Evolutionary conservation across 1,284 basidiomycete genomes (phyloP).

Genomic region (Blastosporella zonata): DNA sequence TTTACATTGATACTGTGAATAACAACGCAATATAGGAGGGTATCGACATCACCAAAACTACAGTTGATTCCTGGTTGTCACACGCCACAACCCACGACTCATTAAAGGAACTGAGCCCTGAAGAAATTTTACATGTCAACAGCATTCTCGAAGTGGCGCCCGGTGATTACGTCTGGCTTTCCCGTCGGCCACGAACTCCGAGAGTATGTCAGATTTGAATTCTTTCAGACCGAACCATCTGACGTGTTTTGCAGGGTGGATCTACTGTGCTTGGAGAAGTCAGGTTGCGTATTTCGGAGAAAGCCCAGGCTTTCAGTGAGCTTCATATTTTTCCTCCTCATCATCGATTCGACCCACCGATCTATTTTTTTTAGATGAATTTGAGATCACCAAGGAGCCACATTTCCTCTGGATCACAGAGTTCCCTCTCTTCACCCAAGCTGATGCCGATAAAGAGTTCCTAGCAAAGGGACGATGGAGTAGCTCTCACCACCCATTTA

Average conservation of each 20-base stretch:
- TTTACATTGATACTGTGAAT: not conserved
- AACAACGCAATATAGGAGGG: conserved; percentile 43
- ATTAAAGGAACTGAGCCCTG: conserved; percentile 25
- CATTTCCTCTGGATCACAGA: conserved; percentile 95
- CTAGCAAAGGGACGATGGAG: conserved; percentile 86
- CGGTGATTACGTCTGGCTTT: conserved; percentile 47
- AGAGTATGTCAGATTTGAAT: conserved; percentile 29
- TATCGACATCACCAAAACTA: conserved; percentile 42
- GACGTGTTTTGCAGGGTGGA: conserved; percentile 57
- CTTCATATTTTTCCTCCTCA: conserved; percentile 18
- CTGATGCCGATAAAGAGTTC: conserved; percentile 86
- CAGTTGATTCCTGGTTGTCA: conserved; percentile 45
- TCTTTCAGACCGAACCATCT: conserved; percentile 3
- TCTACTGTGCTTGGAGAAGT: conserved; percentile 80
- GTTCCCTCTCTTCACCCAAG: conserved; percentile 90
- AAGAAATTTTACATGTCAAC: conserved; percentile 30
- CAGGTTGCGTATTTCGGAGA: conserved; percentile 65
- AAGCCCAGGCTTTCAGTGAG: conserved; percentile 62
- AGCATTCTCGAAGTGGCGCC: conserved; percentile 32
- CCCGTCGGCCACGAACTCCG: conserved; percentile 35
- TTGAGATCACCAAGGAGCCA: conserved; percentile 55
- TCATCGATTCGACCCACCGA: conserved; percentile 4
- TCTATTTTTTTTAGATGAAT: conserved; percentile 40
- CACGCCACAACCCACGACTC: conserved; percentile 30
- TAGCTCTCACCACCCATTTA: conserved; percentile 93